phyloP scores from a whole-genome alignment of 225 moss, liverwort and hornwort species.

The Rhytidiadelphus loreus region DNA sequence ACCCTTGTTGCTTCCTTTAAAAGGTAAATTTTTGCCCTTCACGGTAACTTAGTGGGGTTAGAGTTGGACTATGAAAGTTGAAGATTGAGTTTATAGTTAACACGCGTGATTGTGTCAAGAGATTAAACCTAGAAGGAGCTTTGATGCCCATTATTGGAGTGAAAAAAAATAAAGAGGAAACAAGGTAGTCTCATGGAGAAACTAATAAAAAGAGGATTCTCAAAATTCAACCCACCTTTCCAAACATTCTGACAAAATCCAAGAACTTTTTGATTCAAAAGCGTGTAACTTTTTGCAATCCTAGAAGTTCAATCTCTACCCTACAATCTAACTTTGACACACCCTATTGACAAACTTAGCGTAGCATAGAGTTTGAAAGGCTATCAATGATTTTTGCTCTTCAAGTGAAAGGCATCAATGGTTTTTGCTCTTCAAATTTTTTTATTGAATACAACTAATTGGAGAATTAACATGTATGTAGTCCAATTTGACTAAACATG shows the following conservation, averaged over 20 bases:
- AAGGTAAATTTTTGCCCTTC: not conserved
- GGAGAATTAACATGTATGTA: too few relatives aligned
- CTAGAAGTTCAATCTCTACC: fast-evolving
- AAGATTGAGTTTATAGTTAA: not conserved
- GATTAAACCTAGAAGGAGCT: fast-evolving
- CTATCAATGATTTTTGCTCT: not conserved
- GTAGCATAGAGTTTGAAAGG: fast-evolving
- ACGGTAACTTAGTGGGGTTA: fast-evolving
- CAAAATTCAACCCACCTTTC: fast-evolving
- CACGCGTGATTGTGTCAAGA: not conserved
- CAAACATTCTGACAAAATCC: not conserved
- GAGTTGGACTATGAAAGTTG: not conserved
- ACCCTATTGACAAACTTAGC: not conserved
- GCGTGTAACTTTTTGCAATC: not conserved
- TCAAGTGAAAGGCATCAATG: not conserved
- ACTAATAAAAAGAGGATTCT: not conserved
- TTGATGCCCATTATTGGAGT: fast-evolving
- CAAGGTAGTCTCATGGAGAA: fast-evolving
- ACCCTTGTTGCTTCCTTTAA: not conserved
- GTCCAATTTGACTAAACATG: fast-evolving
- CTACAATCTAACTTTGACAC: not conserved
- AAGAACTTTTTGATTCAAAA: not conserved
- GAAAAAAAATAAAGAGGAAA: not conserved
- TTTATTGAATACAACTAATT: not conserved
- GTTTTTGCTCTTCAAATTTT: too few relatives aligned